Percentiles rank a stretch among this genome's conserved stretches.
Conservation (phyloP, 371 early-diverging fungal species). For the Mucor circinelloides region DNA sequence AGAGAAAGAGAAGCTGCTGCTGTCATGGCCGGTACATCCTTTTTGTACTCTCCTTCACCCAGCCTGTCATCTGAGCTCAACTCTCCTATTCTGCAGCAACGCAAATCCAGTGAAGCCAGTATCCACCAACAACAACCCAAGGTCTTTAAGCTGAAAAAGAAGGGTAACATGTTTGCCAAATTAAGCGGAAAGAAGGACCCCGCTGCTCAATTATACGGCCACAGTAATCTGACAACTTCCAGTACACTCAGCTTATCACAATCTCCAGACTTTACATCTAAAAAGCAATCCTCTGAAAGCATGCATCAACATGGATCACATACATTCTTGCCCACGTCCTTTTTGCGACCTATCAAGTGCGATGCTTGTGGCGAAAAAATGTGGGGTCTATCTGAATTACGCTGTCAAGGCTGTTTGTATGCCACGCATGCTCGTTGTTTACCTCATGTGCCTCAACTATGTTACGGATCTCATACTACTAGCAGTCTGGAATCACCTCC, state of each 20-base stretch:
- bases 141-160: slow-evolving; percentile 49
- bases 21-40: slow-evolving; percentile 31
- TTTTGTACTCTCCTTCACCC: slow-evolving; percentile 29
- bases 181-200: slow-evolving; percentile 29
- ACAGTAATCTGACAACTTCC: not conserved
- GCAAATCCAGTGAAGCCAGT: slow-evolving; percentile 28
- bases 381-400: slow-evolving; percentile 78
- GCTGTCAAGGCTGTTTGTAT: slow-evolving; percentile 60
- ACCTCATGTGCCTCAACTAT: slow-evolving; percentile 36
- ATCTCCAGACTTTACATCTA: slow-evolving; percentile 3
- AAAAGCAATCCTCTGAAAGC: slow-evolving; percentile 25
- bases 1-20: slow-evolving; percentile 42
- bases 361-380: slow-evolving; percentile 85
- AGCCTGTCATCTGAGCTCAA: slow-evolving; percentile 23
- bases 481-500: slow-evolving; percentile 21
- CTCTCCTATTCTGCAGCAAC: slow-evolving; percentile 13
- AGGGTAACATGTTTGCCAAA: slow-evolving; percentile 52
- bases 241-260: slow-evolving; percentile 4
- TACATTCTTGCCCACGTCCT: slow-evolving; percentile 62
- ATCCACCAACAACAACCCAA: slow-evolving; percentile 31
- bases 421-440: slow-evolving; percentile 40
- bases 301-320: slow-evolving; percentile 52
- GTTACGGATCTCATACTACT: slow-evolving; percentile 23
- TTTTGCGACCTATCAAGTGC: slow-evolving; percentile 74
- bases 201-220: slow-evolving; percentile 5